These are phyloP conservation scores for Pyrenochaeta sp. DNA, from an alignment of 2,329 filamentous ascomycete species.

Conservation along the genomic window DNA sequence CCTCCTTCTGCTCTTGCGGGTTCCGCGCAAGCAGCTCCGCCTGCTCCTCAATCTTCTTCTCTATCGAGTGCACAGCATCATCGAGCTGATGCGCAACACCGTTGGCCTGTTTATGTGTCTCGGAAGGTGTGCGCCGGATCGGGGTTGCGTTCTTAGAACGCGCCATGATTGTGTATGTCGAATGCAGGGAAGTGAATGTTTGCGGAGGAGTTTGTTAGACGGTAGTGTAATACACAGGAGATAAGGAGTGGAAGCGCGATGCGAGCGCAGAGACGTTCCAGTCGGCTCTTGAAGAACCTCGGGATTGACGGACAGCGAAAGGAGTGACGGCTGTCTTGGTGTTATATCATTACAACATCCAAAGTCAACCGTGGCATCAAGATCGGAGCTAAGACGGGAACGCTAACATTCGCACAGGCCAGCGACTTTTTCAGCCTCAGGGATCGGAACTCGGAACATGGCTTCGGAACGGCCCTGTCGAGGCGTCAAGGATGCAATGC, in stretches of 20 bases:
- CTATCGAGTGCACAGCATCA: conserved; percentile 37
- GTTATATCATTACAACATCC: conserved; percentile 9
- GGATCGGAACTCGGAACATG: conserved; percentile 25
- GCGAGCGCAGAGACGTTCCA: too few species aligned
- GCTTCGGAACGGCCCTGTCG: conserved; percentile 9
- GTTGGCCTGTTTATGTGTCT: conserved; percentile 32
- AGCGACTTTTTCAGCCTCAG: conserved; percentile 19
- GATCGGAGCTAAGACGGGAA: conserved; percentile 38
- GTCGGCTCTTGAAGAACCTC: too few species aligned
- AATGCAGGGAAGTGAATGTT: not conserved
- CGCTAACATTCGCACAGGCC: conserved; percentile 24
- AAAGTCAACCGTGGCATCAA: conserved; percentile 45
- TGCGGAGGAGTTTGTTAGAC: not conserved
- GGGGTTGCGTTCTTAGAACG: conserved; percentile 32
- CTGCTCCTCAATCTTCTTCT: conserved; percentile 42
- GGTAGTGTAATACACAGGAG: not conserved
- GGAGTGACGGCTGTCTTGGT: conserved; percentile 10
- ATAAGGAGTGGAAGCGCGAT: not conserved
- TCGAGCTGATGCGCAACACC: conserved; percentile 30
- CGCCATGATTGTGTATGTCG: conserved; percentile 33
- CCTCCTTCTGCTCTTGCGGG: conserved; percentile 46
- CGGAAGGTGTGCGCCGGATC: conserved; percentile 39
- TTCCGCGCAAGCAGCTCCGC: conserved; percentile 43
- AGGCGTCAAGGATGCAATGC: not conserved
- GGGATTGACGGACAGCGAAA: not conserved